Percentiles rank a stretch among this genome's conserved stretches.
Evolutionary conservation across 768 basidiomycete genomes (phyloP).

Genomic region (Candolleomyces efflorescens): DNA sequence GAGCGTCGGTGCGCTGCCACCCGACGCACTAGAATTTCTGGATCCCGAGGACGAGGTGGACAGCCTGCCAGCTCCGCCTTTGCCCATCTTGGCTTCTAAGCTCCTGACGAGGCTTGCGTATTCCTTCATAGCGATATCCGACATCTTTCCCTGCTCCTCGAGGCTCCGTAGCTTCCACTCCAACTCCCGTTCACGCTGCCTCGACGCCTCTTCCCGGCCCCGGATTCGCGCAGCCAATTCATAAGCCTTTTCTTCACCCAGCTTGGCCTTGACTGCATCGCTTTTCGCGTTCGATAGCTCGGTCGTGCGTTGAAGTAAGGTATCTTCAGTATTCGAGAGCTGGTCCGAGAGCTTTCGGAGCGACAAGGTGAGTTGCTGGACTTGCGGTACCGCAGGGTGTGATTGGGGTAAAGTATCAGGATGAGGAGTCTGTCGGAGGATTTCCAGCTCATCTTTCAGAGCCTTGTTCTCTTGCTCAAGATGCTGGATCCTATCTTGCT

Average conservation of each 20-base stretch:
- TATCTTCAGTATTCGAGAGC: slow-evolving; percentile 55
- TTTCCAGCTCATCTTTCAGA: slow-evolving; percentile 49
- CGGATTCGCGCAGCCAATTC: slow-evolving; percentile 50
- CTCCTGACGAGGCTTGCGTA: slow-evolving; percentile 72
- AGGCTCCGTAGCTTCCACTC: slow-evolving; percentile 40
- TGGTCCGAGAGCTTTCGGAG: slow-evolving; percentile 68
- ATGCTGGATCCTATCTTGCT: slow-evolving; percentile 39
- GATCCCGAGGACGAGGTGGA: slow-evolving; percentile 2
- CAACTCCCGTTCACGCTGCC: slow-evolving; percentile 45
- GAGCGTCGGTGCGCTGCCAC: not conserved
- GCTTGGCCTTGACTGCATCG: slow-evolving; percentile 39
- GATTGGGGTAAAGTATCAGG: slow-evolving; percentile 23
- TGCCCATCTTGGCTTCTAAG: slow-evolving; percentile 44
- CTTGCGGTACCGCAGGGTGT: slow-evolving; percentile 26
- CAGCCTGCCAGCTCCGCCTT: slow-evolving; percentile 1
- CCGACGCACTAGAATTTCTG: not conserved
- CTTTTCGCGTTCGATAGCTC: slow-evolving; percentile 41
- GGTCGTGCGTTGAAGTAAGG: slow-evolving; percentile 43
- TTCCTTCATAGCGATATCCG: slow-evolving; percentile 62
- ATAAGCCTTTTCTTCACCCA: slow-evolving; percentile 47
- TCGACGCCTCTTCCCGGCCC: slow-evolving; percentile 50
- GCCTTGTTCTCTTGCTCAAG: slow-evolving; percentile 59
- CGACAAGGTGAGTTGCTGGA: slow-evolving; percentile 59
- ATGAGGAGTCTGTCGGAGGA: slow-evolving; percentile 53
- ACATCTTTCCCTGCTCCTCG: slow-evolving; percentile 58